phyloP scores from a whole-genome alignment of 805 yeast genomes.

The Zygoascus biomembranicola region DNA sequence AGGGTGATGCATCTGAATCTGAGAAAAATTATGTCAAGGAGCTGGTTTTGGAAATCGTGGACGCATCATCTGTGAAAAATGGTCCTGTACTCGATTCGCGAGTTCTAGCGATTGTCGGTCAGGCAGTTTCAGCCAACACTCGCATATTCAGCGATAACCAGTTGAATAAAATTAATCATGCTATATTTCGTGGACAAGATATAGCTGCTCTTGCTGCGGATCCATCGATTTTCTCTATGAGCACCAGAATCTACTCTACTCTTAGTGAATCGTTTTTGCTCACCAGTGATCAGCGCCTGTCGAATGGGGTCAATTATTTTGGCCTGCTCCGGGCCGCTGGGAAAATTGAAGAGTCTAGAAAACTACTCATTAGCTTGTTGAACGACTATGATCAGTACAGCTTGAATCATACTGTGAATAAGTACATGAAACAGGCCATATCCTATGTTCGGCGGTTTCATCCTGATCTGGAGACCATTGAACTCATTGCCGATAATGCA shows the following conservation, averaged over 20 bases:
- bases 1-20: background rate
- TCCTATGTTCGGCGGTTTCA: background rate
- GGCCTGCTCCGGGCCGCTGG: slow-evolving; percentile 14
- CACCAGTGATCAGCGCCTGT: background rate
- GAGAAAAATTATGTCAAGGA: background rate
- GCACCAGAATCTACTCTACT: background rate
- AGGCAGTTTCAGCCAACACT: background rate
- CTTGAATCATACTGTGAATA: background rate
- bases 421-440: background rate
- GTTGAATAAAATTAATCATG: background rate
- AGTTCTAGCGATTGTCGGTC: background rate
- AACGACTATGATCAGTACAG: background rate
- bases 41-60: background rate
- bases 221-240: background rate
- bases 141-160: background rate
- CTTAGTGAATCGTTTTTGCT: background rate
- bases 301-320: slow-evolving; percentile 19
- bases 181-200: background rate
- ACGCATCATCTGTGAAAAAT: background rate
- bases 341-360: slow-evolving; percentile 14
- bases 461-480: background rate
- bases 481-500: background rate
- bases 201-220: background rate
- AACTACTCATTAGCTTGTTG: slow-evolving; percentile 15
- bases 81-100: background rate